These are phyloP conservation scores for Pyrrhoderma lamaoense DNA, from an alignment of 1,284 basidiomycete species.

Conservation along the genomic window DNA sequence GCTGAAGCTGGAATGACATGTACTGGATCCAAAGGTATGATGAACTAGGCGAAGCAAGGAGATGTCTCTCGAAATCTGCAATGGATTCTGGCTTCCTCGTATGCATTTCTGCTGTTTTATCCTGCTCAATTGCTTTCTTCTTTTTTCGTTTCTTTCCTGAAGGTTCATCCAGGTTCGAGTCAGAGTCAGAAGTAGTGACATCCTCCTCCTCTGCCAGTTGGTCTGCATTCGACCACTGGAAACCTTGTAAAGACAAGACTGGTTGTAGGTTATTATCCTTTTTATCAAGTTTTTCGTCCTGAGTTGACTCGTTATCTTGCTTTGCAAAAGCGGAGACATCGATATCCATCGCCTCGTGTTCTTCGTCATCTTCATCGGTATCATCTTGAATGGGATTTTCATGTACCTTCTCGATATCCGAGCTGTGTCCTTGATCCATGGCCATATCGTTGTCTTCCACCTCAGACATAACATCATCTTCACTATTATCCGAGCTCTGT, in stretches of 20 bases:
- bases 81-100: conserved; percentile 83
- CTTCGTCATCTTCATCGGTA: background rate
- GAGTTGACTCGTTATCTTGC: background rate
- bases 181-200: conserved; percentile 39
- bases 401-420: background rate
- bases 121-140: conserved; percentile 68
- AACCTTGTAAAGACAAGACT: conserved; percentile 47
- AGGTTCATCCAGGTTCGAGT: conserved; percentile 27
- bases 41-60: conserved; percentile 95
- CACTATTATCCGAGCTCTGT: conserved; percentile 25
- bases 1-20: conserved; percentile 96
- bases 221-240: conserved; percentile 53
- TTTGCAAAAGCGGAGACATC: conserved; percentile 17
- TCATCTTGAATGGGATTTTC: too few species aligned
- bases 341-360: conserved; percentile 3
- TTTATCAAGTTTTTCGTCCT: background rate
- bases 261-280: conserved; percentile 4
- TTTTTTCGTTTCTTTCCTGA: conserved; percentile 49
- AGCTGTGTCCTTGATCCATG: too few species aligned
- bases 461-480: conserved; percentile 22
- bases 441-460: background rate
- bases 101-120: conserved; percentile 82
- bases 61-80: conserved; percentile 89
- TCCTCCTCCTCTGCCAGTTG: conserved; percentile 30
- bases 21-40: conserved; percentile 99